These are phyloP conservation scores for Podosphaera leucotricha DNA, from an alignment of 2,329 filamentous ascomycete species.

Conservation along the genomic window DNA sequence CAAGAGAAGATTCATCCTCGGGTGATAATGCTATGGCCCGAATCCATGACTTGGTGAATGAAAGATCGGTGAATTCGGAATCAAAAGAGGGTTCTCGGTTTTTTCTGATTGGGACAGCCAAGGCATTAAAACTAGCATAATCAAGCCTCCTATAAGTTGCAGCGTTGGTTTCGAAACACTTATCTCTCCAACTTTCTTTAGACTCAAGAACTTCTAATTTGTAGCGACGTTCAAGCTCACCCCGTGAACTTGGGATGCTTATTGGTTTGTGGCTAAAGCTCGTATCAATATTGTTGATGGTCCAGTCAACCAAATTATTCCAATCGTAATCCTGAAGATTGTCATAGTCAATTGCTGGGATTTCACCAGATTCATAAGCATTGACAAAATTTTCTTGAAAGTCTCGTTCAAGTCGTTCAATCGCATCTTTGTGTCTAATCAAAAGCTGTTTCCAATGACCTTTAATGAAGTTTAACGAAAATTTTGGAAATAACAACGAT, in stretches of 20 bases:
- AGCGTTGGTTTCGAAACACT: constrained; percentile 28
- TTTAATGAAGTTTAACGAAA: constrained; percentile 26
- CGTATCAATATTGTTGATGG: constrained; percentile 21
- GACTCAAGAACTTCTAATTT: constrained; percentile 5
- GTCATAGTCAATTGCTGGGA: constrained; percentile 39
- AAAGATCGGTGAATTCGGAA: constrained; percentile 15
- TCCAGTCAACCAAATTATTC: constrained; percentile 41
- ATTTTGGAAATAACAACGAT: constrained; percentile 29
- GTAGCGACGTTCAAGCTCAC: constrained; percentile 22
- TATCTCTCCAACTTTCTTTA: constrained; percentile 27
- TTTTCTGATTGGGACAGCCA: constrained; percentile 14
- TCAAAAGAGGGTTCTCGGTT: not conserved
- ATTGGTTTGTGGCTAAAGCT: constrained; percentile 20
- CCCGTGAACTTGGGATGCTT: constrained; percentile 24
- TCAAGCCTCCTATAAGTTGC: constrained; percentile 19
- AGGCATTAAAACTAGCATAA: constrained; percentile 21
- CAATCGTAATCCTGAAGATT: constrained; percentile 44
- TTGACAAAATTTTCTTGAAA: constrained; percentile 42
- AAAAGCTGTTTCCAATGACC: constrained; percentile 30
- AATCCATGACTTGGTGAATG: constrained; percentile 33
- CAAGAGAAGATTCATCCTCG: constrained; percentile 23
- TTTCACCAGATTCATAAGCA: constrained; percentile 37
- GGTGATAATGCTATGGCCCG: constrained; percentile 32
- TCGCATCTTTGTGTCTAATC: constrained; percentile 22
- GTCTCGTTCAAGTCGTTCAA: constrained; percentile 32